Conservation (phyloP, 148 eudicot genomes). For the Rhododendron vialii region DNA sequence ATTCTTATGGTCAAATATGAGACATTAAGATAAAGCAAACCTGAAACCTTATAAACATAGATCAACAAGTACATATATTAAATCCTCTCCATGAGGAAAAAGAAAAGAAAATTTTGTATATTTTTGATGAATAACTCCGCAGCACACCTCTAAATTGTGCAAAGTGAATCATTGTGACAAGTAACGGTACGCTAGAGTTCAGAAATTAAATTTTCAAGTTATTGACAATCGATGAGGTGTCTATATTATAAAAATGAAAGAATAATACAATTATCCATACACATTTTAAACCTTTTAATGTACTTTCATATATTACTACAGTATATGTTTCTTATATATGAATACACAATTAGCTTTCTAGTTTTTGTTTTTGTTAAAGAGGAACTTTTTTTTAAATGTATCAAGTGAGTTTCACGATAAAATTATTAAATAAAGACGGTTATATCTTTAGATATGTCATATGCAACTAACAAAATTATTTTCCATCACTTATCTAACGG, state of each 20-base stretch:
- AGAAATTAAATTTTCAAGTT: neutral
- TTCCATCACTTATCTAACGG: neutral
- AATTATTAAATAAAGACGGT: neutral
- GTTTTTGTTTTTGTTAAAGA: neutral
- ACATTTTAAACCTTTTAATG: neutral
- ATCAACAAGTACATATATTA: neutral
- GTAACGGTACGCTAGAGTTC: neutral
- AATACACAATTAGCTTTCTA: too few relatives aligned
- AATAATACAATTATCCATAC: neutral
- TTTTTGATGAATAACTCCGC: neutral
- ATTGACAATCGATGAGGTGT: neutral
- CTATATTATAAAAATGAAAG: too few relatives aligned
- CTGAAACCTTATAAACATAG: too few relatives aligned
- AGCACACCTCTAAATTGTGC: neutral
- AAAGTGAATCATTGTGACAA: neutral
- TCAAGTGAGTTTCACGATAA: too few relatives aligned
- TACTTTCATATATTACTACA: too few relatives aligned
- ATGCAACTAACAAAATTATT: neutral
- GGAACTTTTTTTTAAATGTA: neutral
- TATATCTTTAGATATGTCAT: neutral
- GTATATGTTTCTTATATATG: too few relatives aligned
- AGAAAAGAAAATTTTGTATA: too few relatives aligned
- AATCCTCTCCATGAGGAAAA: too few relatives aligned
- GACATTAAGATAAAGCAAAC: neutral
- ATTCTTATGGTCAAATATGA: neutral